A percentile compares a stretch with the other conserved stretches of the same genome.
phyloP scores from a whole-genome alignment of 2,329 filamentous ascomycete genomes.

The Ilyonectria robusta region DNA sequence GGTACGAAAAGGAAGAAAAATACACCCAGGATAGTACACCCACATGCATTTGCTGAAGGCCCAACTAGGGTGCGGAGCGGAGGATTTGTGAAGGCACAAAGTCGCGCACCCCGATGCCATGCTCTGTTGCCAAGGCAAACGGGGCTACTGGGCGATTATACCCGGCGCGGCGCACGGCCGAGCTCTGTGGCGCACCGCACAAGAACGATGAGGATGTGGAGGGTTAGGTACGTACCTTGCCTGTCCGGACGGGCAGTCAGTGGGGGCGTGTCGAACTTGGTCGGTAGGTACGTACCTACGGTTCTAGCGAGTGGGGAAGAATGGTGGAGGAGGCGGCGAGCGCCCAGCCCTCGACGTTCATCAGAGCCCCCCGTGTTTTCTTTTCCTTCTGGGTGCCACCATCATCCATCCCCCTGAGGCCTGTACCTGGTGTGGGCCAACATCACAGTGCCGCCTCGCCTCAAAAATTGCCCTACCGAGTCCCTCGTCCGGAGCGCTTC shows the following conservation, averaged over 20 bases:
- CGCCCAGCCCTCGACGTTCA: neutral
- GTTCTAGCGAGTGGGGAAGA: slow-evolving; percentile 30
- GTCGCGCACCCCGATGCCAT: slow-evolving; percentile 22
- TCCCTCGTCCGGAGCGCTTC: slow-evolving; percentile 15
- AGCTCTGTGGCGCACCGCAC: slow-evolving; percentile 22
- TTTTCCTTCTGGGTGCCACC: no score
- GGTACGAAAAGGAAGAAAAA: slow-evolving; percentile 11
- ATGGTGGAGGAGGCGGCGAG: slow-evolving; percentile 20
- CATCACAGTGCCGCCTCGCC: neutral
- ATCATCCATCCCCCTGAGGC: no score
- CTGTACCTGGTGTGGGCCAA: no score
- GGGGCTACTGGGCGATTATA: slow-evolving; percentile 24
- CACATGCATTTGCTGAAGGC: slow-evolving; percentile 13
- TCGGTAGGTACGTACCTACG: slow-evolving; percentile 26
- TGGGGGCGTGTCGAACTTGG: slow-evolving; percentile 31
- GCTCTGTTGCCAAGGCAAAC: slow-evolving; percentile 22
- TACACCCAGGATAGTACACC: neutral
- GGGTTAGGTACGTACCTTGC: slow-evolving; percentile 24
- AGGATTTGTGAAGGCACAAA: slow-evolving; percentile 26
- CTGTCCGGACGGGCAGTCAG: slow-evolving; percentile 8
- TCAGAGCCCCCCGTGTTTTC: no score
- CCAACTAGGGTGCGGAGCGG: slow-evolving; percentile 15
- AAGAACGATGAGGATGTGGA: slow-evolving; percentile 21
- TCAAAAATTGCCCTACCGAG: slow-evolving; percentile 17
- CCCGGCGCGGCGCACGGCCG: slow-evolving; percentile 16